Conservation (phyloP, 2,329 filamentous ascomycete genomes). For the Xylariaceae sp. region DNA sequence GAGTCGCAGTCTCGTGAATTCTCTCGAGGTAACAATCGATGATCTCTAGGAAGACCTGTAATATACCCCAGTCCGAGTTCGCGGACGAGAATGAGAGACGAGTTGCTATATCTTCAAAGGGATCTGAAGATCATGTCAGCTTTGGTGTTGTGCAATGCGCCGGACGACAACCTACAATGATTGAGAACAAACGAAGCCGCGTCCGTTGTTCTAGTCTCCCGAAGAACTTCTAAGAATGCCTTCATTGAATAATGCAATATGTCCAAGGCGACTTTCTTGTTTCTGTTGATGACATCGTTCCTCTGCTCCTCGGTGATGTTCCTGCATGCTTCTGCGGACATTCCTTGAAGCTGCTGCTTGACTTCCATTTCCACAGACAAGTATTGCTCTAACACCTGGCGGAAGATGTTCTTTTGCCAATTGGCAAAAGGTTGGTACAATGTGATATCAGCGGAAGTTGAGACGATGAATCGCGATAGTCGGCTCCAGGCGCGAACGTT, state of each 20-base stretch:
- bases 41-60: constrained; percentile 45
- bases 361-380: constrained; percentile 55
- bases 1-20: constrained; percentile 41
- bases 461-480: constrained; percentile 57
- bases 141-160: not conserved
- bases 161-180: constrained; percentile 31
- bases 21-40: constrained; percentile 46
- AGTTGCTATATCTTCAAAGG: constrained; percentile 51
- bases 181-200: constrained; percentile 50
- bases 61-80: constrained; percentile 48
- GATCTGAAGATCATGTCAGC: constrained; percentile 32
- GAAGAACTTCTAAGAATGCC: constrained; percentile 52
- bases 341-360: constrained; percentile 50
- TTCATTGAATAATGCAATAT: constrained; percentile 48
- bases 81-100: constrained; percentile 43
- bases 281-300: constrained; percentile 48
- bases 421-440: constrained; percentile 49
- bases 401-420: constrained; percentile 59
- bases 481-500: constrained; percentile 63
- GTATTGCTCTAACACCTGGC: constrained; percentile 57
- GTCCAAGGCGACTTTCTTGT: constrained; percentile 53
- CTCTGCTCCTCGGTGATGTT: constrained; percentile 43
- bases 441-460: constrained; percentile 39
- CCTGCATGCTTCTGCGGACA: constrained; percentile 43
- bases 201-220: constrained; percentile 43